Conservation (phyloP, 2,329 filamentous ascomycete genomes). For the Fusarium austroafricanum region DNA sequence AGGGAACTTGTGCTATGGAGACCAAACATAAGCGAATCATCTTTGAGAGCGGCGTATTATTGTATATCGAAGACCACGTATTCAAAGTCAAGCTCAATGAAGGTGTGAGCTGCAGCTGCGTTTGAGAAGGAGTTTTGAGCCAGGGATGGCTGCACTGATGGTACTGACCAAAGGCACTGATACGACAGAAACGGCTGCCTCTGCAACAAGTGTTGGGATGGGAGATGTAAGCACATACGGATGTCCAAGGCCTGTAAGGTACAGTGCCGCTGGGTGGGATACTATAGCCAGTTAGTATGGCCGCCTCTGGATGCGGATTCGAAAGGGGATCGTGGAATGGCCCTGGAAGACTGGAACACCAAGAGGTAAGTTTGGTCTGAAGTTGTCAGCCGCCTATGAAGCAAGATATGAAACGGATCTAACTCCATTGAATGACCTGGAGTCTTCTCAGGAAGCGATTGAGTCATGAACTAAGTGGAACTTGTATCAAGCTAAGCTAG, state of each 20-base stretch:
- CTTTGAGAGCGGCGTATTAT: neutral
- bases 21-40: neutral
- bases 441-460: neutral
- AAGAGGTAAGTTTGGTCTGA: constrained; percentile 27
- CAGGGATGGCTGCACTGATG: constrained; percentile 9
- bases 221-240: constrained; percentile 14
- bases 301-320: constrained; percentile 12
- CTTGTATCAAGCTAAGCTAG: neutral
- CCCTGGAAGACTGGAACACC: constrained; percentile 28
- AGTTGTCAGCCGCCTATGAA: neutral
- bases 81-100: neutral
- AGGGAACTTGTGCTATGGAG: neutral
- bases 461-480: neutral
- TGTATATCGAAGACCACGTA: neutral
- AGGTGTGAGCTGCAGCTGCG: neutral
- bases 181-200: constrained; percentile 9
- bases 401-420: fast-evolving
- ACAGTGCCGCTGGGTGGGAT: constrained; percentile 2
- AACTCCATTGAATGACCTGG: neutral
- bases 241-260: constrained; percentile 11
- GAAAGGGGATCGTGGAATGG: constrained; percentile 27
- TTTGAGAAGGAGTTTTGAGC: constrained; percentile 9
- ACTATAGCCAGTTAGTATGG: constrained; percentile 15
- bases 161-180: neutral
- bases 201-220: constrained; percentile 24